A percentile compares a stretch with the other conserved stretches of the same genome.
phyloP scores from a whole-genome alignment of 176 grass and related monocot genomes.

The Eragrostis nindensis region DNA sequence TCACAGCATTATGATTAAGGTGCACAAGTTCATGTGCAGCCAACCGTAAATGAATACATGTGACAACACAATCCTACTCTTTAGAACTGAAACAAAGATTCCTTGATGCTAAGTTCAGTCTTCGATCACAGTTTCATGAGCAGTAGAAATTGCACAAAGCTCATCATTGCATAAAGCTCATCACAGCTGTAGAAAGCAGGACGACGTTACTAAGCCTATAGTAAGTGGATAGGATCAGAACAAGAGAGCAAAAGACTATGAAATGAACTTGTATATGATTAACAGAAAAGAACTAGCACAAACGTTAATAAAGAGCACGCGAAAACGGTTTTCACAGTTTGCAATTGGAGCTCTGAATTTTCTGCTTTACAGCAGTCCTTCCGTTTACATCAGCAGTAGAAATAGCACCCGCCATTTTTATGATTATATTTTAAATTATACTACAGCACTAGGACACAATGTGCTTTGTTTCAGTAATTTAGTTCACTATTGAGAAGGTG shows the following conservation, averaged over 20 bases:
- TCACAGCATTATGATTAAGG: neutral
- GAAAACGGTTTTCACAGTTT: neutral
- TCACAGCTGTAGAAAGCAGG: neutral
- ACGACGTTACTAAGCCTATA: neutral
- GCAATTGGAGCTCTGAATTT: neutral
- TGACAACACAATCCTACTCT: neutral
- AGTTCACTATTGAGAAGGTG: conserved; percentile 14
- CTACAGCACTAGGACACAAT: neutral
- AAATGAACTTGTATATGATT: too few species aligned
- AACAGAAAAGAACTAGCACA: neutral
- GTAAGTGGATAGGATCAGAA: neutral
- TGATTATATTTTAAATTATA: neutral
- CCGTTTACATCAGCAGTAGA: neutral
- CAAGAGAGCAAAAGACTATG: neutral
- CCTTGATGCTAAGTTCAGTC: neutral
- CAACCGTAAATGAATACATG: neutral
- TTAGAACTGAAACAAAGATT: neutral
- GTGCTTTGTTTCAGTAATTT: conserved; percentile 4
- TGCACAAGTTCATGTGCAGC: neutral
- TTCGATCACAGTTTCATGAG: neutral
- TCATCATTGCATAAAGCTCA: neutral
- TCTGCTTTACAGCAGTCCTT: neutral
- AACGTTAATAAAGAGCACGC: neutral
- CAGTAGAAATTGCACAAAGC: neutral
- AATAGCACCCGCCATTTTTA: neutral